A percentile compares a stretch with the other conserved stretches of the same genome.
Evolutionary conservation across 2,329 filamentous ascomycete species (phyloP).

Genomic region (Colletotrichum sp.): DNA sequence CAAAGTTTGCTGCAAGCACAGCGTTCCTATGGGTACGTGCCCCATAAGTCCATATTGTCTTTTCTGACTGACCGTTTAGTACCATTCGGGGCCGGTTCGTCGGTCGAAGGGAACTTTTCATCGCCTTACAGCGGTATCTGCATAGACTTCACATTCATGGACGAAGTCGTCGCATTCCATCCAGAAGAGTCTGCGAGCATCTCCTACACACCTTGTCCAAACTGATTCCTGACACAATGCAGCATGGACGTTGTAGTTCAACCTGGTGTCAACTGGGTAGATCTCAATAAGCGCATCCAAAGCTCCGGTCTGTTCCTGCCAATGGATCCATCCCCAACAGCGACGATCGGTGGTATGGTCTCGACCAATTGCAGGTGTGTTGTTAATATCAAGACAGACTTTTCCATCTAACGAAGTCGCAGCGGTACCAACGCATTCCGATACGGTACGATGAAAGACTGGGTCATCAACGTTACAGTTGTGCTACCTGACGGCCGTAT

Average conservation of each 20-base stretch:
- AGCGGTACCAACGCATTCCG: slow-evolving; percentile 64
- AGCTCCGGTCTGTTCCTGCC: slow-evolving; percentile 70
- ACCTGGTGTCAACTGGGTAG: slow-evolving; percentile 71
- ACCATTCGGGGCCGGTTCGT: slow-evolving; percentile 76
- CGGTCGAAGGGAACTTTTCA: slow-evolving; percentile 74
- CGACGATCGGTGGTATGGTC: slow-evolving; percentile 64
- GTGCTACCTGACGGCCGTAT: slow-evolving; percentile 70
- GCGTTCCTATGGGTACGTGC: slow-evolving; percentile 67
- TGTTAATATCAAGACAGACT: no score
- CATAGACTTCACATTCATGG: slow-evolving; percentile 73
- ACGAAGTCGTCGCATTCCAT: slow-evolving; percentile 69
- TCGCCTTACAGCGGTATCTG: slow-evolving; percentile 71
- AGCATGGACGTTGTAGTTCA: slow-evolving; percentile 74
- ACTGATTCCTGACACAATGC: fast-evolving
- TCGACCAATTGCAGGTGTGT: slow-evolving; percentile 62
- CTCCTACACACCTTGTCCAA: background rate
- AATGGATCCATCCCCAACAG: slow-evolving; percentile 70
- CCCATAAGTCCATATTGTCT: background rate
- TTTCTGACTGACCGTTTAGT: slow-evolving; percentile 30
- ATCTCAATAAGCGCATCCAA: slow-evolving; percentile 68
- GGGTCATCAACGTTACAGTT: slow-evolving; percentile 74
- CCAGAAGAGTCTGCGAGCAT: slow-evolving; percentile 52
- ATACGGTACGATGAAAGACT: slow-evolving; percentile 80
- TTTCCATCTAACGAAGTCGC: background rate
- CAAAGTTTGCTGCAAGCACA: slow-evolving; percentile 64